Base-by-base conservation (phyloP, 257 asterid species). In the Vinca minor region DNA sequence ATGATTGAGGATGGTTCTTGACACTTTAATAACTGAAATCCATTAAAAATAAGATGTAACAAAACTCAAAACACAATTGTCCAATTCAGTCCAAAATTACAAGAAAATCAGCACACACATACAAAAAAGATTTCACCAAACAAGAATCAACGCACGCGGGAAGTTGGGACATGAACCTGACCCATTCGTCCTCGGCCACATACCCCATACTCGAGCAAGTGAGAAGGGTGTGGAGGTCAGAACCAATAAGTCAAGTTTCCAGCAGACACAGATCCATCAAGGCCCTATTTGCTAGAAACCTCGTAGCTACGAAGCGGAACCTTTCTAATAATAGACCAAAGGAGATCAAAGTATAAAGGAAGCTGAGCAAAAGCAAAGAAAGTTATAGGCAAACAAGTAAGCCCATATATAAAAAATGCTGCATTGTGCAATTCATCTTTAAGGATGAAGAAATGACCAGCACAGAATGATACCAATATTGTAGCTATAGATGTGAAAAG, bases 281-380 rank as follows among this genome's bases (percentile, higher is more conserved):
- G 66, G 0, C 21, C 53, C 10, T 69, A 62, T 17, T 34, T 41
- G 62, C 63, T 57, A 9, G 34, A 71, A 20, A 60, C 72, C 71
- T 76, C 66, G 61, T 79, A 76, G 74, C 83, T 73, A 18, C 88
- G 78, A 25, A 75, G 61, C 0, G 85, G 90, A 14, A 77, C 77
- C 58, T 66, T 71, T 46, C 42, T 67, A 36, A 32, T 25, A 17
- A 73, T 66, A 39, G 88, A 81, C 83, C 78, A 58, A 0, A 78
- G 39, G 64, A 86, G 91, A 77, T 84, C 95, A 28, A 73, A 71
- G 69, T 82, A 86, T 36, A 82, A 67, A 2, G 85, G 91, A 50
- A 84, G 67, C 68, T 84, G 87, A 5, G 74, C 77, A 3, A 71
- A 15, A 21, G 80, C 87, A 23, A 80, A 84, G 23, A 80, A 58